Conservation (phyloP, 1,284 basidiomycete species). For the Meira nashicola region DNA sequence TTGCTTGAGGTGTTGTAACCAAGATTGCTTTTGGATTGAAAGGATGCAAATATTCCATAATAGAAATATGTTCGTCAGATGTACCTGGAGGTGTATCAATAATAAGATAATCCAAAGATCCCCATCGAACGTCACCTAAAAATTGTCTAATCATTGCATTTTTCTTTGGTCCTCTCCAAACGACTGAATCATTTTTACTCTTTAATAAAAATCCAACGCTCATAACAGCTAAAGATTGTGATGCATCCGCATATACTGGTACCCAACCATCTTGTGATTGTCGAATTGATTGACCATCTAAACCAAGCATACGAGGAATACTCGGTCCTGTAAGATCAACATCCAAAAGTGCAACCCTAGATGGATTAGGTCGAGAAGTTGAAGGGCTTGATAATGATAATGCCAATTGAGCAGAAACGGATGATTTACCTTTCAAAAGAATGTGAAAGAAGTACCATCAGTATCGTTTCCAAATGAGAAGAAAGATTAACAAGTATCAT, state of each 20-base stretch:
- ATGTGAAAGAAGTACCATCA: background rate
- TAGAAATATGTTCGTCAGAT: constrained; percentile 93
- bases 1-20: constrained; percentile 95
- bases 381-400: constrained; percentile 59
- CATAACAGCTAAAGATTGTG: constrained; percentile 78
- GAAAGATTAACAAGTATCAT: background rate
- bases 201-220: constrained; percentile 91
- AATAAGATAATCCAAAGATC: constrained; percentile 88
- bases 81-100: constrained; percentile 93
- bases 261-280: constrained; percentile 96
- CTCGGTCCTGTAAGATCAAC: constrained; percentile 95
- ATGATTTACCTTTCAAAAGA: constrained; percentile 68
- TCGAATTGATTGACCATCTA: constrained; percentile 68
- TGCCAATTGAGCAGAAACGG: constrained; percentile 86
- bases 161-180: constrained; percentile 99
- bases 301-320: constrained; percentile 91
- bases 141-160: constrained; percentile 99
- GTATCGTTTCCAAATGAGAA: background rate
- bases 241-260: constrained; percentile 68
- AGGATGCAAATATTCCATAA: constrained; percentile 79
- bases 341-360: constrained; percentile 78
- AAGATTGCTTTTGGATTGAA: constrained; percentile 70
- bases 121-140: constrained; percentile 91
- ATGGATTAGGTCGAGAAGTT: constrained; percentile 6
- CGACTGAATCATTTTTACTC: constrained; percentile 82